Evolutionary conservation across 768 basidiomycete genomes (phyloP).

Genomic region (Amanita thiersii): DNA sequence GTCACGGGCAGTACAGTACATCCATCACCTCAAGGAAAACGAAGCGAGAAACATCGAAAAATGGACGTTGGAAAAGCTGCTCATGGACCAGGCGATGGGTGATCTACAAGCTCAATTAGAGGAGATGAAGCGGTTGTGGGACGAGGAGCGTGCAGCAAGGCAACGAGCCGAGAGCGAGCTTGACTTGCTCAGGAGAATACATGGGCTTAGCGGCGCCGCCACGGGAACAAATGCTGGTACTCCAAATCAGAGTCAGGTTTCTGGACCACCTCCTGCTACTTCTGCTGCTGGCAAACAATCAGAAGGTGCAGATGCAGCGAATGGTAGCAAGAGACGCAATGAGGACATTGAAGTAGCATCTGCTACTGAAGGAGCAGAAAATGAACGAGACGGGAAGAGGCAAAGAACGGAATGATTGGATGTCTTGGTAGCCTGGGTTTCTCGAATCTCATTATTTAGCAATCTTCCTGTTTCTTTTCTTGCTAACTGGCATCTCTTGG

Average conservation of each 20-base stretch:
- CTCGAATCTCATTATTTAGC: constrained; percentile 5
- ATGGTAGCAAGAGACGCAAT: constrained; percentile 28
- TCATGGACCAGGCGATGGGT: constrained; percentile 91
- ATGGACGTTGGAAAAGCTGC: constrained; percentile 87
- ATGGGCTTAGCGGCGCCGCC: constrained; percentile 12
- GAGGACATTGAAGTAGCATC: constrained; percentile 28
- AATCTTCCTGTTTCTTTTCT: constrained; percentile 1
- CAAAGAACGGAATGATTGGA: constrained; percentile 30
- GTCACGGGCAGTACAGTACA: constrained; percentile 82
- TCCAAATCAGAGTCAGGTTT: constrained; percentile 13
- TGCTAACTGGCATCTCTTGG: no score
- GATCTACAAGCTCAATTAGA: constrained; percentile 79
- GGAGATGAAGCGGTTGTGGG: constrained; percentile 75
- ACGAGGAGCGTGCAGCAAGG: constrained; percentile 60
- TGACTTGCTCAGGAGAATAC: constrained; percentile 38
- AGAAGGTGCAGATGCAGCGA: constrained; percentile 6
- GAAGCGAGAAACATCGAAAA: constrained; percentile 88
- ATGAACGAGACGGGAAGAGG: constrained; percentile 29
- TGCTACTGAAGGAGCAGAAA: constrained; percentile 16
- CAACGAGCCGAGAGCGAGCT: constrained; percentile 60
- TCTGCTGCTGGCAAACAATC: constrained; percentile 1
- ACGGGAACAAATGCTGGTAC: neutral
- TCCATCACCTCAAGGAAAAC: constrained; percentile 85
- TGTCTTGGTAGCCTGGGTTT: constrained; percentile 7
- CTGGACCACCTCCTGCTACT: constrained; percentile 1